phyloP scores from a whole-genome alignment of 2,329 filamentous ascomycete species.

The Nothophoma quercina region DNA sequence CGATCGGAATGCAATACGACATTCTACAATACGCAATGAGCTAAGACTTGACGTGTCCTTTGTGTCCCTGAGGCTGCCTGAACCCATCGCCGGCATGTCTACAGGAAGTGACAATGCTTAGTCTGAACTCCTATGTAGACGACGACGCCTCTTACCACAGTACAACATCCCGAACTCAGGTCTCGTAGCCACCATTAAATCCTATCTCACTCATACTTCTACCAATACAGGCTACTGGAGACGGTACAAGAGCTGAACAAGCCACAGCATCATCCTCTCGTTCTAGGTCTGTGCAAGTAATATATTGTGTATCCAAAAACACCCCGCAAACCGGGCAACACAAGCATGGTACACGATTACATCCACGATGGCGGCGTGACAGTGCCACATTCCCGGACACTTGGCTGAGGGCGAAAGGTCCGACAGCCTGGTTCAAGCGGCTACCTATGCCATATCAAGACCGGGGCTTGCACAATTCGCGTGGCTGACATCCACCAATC shows the following conservation, averaged over 20 bases:
- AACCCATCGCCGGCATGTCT: not conserved
- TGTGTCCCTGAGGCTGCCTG: not conserved
- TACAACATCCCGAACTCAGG: not conserved
- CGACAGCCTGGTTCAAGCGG: slow-evolving; percentile 44
- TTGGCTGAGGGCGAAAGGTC: slow-evolving; percentile 36
- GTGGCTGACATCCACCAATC: slow-evolving; percentile 34
- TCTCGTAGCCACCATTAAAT: not conserved
- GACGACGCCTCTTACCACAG: not conserved
- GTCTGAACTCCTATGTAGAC: not conserved
- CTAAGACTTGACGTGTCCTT: slow-evolving; percentile 11
- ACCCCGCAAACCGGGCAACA: slow-evolving; percentile 29
- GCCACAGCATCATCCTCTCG: not conserved
- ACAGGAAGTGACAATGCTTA: not conserved
- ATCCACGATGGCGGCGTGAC: slow-evolving; percentile 44
- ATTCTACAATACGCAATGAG: slow-evolving; percentile 11
- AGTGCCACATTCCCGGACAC: slow-evolving; percentile 47
- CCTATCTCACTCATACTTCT: not conserved
- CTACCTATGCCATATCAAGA: slow-evolving; percentile 25
- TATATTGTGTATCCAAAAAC: slow-evolving; percentile 2
- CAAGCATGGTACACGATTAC: slow-evolving; percentile 36
- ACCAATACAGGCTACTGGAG: not conserved
- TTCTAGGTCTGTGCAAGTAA: slow-evolving; percentile 2
- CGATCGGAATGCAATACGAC: slow-evolving; percentile 27
- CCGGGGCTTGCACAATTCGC: slow-evolving; percentile 42
- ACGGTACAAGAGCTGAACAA: not conserved